These are phyloP conservation scores for Capniomyces stellatus DNA, from an alignment of 371 early-diverging fungal species.

Conservation along the genomic window DNA sequence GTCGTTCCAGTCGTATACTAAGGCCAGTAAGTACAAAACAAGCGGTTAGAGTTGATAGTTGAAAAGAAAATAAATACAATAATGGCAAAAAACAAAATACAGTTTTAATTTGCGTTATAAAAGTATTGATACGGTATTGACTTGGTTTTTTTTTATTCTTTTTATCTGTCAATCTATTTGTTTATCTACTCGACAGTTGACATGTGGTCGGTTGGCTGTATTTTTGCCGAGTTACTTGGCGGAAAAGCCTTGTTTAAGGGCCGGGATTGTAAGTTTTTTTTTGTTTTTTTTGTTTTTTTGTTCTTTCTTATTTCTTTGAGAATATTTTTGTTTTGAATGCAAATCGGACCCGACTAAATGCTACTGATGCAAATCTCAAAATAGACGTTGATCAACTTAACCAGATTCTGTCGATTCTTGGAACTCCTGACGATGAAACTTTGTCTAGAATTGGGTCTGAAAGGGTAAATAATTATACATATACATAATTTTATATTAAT, in stretches of 20 bases:
- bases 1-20: constrained; percentile 80
- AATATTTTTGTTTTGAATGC: too few relatives aligned
- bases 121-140: too few relatives aligned
- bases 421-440: constrained; percentile 93
- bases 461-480: constrained; percentile 4
- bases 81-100: too few relatives aligned
- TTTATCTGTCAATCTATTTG: too few relatives aligned
- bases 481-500: neutral
- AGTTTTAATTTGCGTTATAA: too few relatives aligned
- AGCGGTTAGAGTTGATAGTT: constrained; percentile 30
- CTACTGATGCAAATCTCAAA: constrained; percentile 6
- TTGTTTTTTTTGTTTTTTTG: neutral
- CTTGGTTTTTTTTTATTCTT: too few relatives aligned
- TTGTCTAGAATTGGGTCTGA: constrained; percentile 47
- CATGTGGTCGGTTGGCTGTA: constrained; percentile 97
- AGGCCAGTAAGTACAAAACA: constrained; percentile 36
- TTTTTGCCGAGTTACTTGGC: constrained; percentile 90
- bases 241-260: constrained; percentile 79
- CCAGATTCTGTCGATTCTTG: constrained; percentile 88
- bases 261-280: constrained; percentile 48
- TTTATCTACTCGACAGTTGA: constrained; percentile 49
- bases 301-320: too few relatives aligned
- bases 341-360: neutral
- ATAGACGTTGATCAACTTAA: constrained; percentile 91
- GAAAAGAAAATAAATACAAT: too few relatives aligned